A percentile compares a stretch with the other conserved stretches of the same genome.
Evolutionary conservation across 495 filamentous ascomycete genomes (phyloP).

Genomic region (Diplogelasinospora grovesii): DNA sequence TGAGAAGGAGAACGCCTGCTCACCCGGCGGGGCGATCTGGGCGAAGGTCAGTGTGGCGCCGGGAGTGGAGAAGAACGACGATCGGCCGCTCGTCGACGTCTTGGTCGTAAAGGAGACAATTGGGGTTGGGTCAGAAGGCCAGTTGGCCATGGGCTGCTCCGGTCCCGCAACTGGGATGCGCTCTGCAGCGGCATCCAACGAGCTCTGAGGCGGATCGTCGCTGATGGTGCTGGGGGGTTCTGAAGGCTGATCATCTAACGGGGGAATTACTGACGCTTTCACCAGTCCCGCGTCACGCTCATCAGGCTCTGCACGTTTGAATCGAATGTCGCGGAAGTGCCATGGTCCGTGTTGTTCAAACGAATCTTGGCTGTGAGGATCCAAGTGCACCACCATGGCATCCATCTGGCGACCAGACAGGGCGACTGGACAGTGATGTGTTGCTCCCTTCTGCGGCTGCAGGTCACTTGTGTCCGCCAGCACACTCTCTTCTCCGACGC

Average conservation of each 20-base stretch:
- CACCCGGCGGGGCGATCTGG: constrained; percentile 10
- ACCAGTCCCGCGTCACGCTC: constrained; percentile 17
- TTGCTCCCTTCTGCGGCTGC: too few relatives aligned
- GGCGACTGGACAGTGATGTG: too few relatives aligned
- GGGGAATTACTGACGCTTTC: constrained; percentile 12
- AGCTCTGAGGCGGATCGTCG: constrained; percentile 1
- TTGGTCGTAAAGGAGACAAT: too few relatives aligned
- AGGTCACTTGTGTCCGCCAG: too few relatives aligned
- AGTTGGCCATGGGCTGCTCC: neutral
- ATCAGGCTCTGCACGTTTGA: constrained; percentile 8
- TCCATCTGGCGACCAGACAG: too few relatives aligned
- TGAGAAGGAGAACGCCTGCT: constrained; percentile 17
- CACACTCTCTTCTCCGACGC: too few relatives aligned
- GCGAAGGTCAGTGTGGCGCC: too few relatives aligned
- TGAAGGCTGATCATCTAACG: constrained; percentile 10
- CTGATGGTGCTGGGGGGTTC: constrained; percentile 13
- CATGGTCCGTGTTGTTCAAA: constrained; percentile 27
- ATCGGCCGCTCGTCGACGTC: too few relatives aligned
- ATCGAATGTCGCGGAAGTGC: constrained; percentile 16
- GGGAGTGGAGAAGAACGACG: too few relatives aligned
- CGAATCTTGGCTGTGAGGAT: constrained; percentile 17
- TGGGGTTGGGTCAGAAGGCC: too few relatives aligned
- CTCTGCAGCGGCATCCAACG: constrained; percentile 3
- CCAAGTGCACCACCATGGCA: constrained; percentile 25
- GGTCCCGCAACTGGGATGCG: neutral